phyloP scores from a whole-genome alignment of 805 yeast species.

The Saturnispora saitoi region DNA sequence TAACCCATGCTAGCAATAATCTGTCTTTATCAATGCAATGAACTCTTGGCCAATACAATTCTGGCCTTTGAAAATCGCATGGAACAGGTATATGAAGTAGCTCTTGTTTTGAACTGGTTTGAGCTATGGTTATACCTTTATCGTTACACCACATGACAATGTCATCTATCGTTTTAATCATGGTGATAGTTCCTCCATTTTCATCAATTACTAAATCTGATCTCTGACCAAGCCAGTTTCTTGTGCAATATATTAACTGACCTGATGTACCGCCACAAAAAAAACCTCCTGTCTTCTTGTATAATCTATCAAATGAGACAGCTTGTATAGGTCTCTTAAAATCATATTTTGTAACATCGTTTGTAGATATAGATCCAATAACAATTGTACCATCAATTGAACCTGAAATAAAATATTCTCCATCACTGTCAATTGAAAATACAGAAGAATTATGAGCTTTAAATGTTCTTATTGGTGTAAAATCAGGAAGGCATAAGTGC shows the following conservation, averaged over 20 bases:
- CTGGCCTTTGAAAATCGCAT: conserved; percentile 51
- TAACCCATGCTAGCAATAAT: conserved; percentile 76
- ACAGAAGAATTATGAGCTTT: conserved; percentile 84
- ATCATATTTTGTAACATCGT: conserved; percentile 64
- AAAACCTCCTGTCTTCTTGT: conserved; percentile 52
- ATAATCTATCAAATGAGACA: conserved; percentile 70
- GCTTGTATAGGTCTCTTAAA: conserved; percentile 85
- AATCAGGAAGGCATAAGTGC: conserved; percentile 54
- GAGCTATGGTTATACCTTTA: conserved; percentile 63
- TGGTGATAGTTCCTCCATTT: conserved; percentile 62
- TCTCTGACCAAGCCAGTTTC: conserved; percentile 83
- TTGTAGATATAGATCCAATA: conserved; percentile 56
- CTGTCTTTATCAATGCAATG: conserved; percentile 57
- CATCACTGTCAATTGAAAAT: conserved; percentile 64
- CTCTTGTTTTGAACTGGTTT: conserved; percentile 40
- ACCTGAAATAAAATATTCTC: conserved; percentile 70
- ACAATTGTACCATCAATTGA: conserved; percentile 93
- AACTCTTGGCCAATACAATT: conserved; percentile 75
- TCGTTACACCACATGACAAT: conserved; percentile 80
- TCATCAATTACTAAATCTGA: conserved; percentile 56
- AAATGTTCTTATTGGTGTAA: conserved; percentile 57
- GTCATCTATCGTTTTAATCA: conserved; percentile 54
- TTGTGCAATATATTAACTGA: conserved; percentile 60
- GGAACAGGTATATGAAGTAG: conserved; percentile 53
- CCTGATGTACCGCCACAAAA: conserved; percentile 90